phyloP scores from a whole-genome alignment of 2,329 filamentous ascomycete genomes.

The Colletotrichum sp. region DNA sequence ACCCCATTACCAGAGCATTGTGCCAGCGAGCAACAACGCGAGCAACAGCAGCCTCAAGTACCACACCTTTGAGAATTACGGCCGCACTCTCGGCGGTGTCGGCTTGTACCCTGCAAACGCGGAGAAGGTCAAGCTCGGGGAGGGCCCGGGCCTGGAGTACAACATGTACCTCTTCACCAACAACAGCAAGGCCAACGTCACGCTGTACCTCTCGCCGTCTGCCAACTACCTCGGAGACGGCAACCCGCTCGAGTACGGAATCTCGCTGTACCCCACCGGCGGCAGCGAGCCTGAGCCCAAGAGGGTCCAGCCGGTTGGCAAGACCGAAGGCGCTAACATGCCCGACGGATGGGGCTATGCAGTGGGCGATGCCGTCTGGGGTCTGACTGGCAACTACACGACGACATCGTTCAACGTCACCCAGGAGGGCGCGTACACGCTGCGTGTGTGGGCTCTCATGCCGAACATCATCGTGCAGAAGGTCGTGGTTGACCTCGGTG shows the following conservation, averaged over 20 bases:
- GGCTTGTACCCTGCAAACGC: slow-evolving; percentile 59
- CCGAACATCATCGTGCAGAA: slow-evolving; percentile 61
- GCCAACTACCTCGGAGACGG: slow-evolving; percentile 58
- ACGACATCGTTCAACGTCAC: slow-evolving; percentile 48
- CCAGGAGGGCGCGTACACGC: slow-evolving; percentile 49
- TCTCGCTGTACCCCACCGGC: slow-evolving; percentile 48
- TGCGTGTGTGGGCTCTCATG: slow-evolving; percentile 57
- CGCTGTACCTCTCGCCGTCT: slow-evolving; percentile 55
- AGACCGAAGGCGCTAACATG: slow-evolving; percentile 44
- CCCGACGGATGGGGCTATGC: slow-evolving; percentile 47
- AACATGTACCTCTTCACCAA: slow-evolving; percentile 66
- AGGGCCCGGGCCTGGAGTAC: slow-evolving; percentile 64
- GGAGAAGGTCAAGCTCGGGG: slow-evolving; percentile 51
- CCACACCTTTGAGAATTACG: slow-evolving; percentile 57
- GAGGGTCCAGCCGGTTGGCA: slow-evolving; percentile 45
- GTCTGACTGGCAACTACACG: slow-evolving; percentile 46
- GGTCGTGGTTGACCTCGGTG: slow-evolving; percentile 60
- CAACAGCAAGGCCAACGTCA: slow-evolving; percentile 45
- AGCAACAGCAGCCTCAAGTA: slow-evolving; percentile 39
- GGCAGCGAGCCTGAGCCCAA: slow-evolving; percentile 32
- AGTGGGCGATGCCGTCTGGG: slow-evolving; percentile 53
- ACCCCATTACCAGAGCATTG: slow-evolving; percentile 52
- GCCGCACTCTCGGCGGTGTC: slow-evolving; percentile 63
- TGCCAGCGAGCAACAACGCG: slow-evolving; percentile 28
- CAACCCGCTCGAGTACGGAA: slow-evolving; percentile 55